Base-by-base conservation (phyloP, 2,329 filamentous ascomycete species). In the Alternaria brassicae region DNA sequence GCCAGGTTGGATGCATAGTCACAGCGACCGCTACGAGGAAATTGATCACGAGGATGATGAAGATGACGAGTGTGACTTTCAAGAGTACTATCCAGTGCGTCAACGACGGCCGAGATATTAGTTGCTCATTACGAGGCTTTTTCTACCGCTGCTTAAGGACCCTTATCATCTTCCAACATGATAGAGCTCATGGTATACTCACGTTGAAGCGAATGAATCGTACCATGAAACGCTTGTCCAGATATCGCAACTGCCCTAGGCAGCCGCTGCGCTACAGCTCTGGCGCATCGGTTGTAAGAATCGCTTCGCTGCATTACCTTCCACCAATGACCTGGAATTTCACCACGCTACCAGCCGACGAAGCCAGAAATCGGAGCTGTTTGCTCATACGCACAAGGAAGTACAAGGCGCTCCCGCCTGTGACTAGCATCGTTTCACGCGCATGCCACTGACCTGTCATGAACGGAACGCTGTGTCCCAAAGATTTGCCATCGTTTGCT, bases 11-110 rank as follows among this genome's bases (percentile, higher is more conserved):
- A 45, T 39, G 39, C 40, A 62, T 36, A 27, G 25, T 32, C 34
- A 53, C 23, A 41, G 53, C 21, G 56, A 57, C 30, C 45, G 44
- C 49, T 61, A 65, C 27, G 61, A 66, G 21, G 65, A 61, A 4
- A 55, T 41, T 23, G 63, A 63, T n/a, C 53, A 67, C 28, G 53
- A 59, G 51, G 36, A 55, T 17, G 49, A 55, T n/a, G 47, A 54
- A n/a, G 56, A 50, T 40, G 52, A 56, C 17, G 39, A 61, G 15
- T 39, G 34, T 28, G 39, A 56, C 25, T 53, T 40, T 23, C 50
- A 55, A 19, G 34, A 37, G 8, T 44, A 42, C 8, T 56, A 49
- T 27, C 37, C 42, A 12, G n/a, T 44, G 7, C 52, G 37, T 17
- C 30, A 44, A 6, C 30, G 52, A 19, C 19, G 44, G 17, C 15